A percentile compares a stretch with the other conserved stretches of the same genome.
Conservation (phyloP, 148 eudicot genomes). For the Chenopodium berlandieri region DNA sequence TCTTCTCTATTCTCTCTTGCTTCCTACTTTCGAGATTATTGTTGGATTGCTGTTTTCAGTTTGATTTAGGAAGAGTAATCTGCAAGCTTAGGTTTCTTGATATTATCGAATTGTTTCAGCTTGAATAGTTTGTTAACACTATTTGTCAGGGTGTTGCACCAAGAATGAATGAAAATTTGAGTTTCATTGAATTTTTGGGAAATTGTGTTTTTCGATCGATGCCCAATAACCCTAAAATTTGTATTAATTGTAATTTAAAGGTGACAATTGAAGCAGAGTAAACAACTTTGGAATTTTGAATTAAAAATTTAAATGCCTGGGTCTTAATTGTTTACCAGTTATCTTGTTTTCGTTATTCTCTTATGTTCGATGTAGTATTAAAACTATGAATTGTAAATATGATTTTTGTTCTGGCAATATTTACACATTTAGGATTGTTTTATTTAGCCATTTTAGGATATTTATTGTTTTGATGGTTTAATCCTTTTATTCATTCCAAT, state of each 20-base stretch:
- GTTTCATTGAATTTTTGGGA: neutral
- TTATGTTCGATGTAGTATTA: neutral
- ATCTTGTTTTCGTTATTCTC: neutral
- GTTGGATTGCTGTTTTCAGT: neutral
- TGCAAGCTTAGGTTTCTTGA: neutral
- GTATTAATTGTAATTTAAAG: neutral
- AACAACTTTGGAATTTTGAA: neutral
- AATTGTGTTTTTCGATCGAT: constrained; percentile 5
- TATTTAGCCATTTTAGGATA: neutral
- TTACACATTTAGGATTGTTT: neutral
- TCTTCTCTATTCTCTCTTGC: neutral
- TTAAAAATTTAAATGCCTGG: neutral
- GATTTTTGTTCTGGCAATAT: neutral
- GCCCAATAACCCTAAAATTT: neutral
- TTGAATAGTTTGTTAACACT: too few relatives aligned
- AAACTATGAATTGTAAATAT: neutral
- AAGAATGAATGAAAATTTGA: neutral
- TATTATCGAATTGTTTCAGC: neutral
- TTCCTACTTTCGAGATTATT: neutral
- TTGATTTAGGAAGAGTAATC: neutral
- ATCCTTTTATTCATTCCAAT: neutral
- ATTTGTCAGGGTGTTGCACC: neutral
- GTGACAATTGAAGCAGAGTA: neutral
- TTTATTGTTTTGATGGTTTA: neutral
- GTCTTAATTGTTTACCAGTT: neutral